phyloP scores from a whole-genome alignment of 2,329 filamentous ascomycete species.

The Paecilomyces formosus region DNA sequence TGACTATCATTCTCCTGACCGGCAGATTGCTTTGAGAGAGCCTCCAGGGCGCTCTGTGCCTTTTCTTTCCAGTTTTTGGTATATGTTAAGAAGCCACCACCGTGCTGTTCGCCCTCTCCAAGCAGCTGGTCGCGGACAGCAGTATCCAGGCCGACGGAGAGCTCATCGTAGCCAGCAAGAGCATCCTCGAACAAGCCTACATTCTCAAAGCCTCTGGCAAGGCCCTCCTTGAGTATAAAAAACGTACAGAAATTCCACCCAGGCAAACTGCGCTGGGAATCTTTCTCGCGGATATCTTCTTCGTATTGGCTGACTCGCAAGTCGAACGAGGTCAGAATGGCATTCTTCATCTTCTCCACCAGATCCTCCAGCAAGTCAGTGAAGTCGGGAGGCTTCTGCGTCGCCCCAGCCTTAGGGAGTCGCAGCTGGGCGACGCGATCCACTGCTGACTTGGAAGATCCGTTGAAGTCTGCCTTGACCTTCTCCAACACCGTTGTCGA shows the following conservation, averaged over 20 bases:
- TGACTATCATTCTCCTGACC: slow-evolving; percentile 5
- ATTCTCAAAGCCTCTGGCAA: slow-evolving; percentile 90
- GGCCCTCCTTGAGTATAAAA: slow-evolving; percentile 92
- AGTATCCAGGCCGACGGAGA: slow-evolving; percentile 77
- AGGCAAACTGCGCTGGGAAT: slow-evolving; percentile 74
- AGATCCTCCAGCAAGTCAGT: slow-evolving; percentile 78
- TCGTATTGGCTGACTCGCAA: slow-evolving; percentile 88
- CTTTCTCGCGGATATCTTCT: slow-evolving; percentile 92
- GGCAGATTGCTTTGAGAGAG: slow-evolving; percentile 9
- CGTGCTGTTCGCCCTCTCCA: slow-evolving; percentile 56
- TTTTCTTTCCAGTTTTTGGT: slow-evolving; percentile 65
- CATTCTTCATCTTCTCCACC: slow-evolving; percentile 74
- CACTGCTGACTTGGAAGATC: slow-evolving; percentile 60
- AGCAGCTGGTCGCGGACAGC: slow-evolving; percentile 68
- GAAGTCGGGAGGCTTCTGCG: slow-evolving; percentile 67
- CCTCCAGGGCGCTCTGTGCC: slow-evolving; percentile 47
- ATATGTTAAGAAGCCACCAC: slow-evolving; percentile 62
- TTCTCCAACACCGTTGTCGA: slow-evolving; percentile 84
- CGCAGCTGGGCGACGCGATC: slow-evolving; percentile 83
- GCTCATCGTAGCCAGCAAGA: slow-evolving; percentile 87
- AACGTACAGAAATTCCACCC: slow-evolving; percentile 99
- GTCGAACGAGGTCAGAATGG: slow-evolving; percentile 87
- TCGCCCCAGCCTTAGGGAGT: slow-evolving; percentile 47
- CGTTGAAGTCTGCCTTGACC: slow-evolving; percentile 82
- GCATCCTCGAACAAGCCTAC: slow-evolving; percentile 95